Conservation (phyloP, 257 asterid species). For the Rhazya stricta region DNA sequence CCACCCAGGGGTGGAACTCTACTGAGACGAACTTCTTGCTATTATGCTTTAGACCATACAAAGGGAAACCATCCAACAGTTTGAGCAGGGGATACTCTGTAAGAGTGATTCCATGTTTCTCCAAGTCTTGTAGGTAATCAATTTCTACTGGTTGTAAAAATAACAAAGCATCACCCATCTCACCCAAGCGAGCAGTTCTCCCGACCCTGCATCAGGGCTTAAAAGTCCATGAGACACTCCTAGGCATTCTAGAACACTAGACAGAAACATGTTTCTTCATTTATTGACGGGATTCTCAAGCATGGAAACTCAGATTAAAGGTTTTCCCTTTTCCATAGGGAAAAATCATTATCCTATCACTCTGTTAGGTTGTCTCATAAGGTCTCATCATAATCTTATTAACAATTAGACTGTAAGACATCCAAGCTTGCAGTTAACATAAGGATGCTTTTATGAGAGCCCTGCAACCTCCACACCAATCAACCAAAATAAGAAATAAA, state of each 20-base stretch:
- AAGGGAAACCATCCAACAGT: constrained; percentile 54
- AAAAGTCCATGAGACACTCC: background rate
- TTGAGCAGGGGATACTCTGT: constrained; percentile 75
- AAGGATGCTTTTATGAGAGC: background rate
- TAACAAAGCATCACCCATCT: constrained; percentile 70
- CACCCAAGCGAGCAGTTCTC: constrained; percentile 95
- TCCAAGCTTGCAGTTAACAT: background rate
- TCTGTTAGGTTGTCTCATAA: background rate
- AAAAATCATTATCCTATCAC: background rate
- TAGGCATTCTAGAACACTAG: background rate
- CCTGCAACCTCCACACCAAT: background rate
- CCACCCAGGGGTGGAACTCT: constrained; percentile 84
- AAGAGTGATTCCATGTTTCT: constrained; percentile 68
- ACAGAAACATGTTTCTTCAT: background rate
- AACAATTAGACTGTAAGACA: background rate
- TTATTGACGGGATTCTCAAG: background rate
- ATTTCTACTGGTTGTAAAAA: constrained; percentile 77
- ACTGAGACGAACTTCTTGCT: constrained; percentile 52
- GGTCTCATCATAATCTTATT: background rate
- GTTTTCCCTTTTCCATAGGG: background rate
- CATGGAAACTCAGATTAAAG: background rate
- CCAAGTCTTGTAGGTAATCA: constrained; percentile 73
- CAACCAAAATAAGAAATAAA: background rate
- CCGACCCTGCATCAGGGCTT: constrained; percentile 64
- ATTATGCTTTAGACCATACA: constrained; percentile 36